These are phyloP conservation scores for Linum tenue DNA, from an alignment of 345 rosid genomes.

Conservation along the genomic window DNA sequence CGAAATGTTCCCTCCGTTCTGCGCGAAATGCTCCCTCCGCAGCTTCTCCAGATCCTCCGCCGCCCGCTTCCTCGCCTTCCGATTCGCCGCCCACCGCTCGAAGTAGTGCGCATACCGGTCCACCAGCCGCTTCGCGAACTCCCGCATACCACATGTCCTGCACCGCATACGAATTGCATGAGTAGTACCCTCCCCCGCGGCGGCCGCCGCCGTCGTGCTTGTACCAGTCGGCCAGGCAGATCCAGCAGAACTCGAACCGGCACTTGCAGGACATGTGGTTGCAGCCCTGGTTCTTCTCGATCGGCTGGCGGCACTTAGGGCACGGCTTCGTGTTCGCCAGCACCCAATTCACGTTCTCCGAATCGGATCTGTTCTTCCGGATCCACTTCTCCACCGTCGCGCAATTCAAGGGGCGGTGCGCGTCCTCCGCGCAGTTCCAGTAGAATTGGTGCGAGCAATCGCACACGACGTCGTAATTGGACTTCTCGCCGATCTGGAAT, in stretches of 20 bases:
- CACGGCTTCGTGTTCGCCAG: constrained; percentile 28
- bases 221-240: constrained; percentile 14
- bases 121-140: constrained; percentile 8
- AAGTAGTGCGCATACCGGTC: constrained; percentile 23
- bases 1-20: too few species aligned
- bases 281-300: constrained; percentile 30
- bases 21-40: not conserved
- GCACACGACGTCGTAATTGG: not conserved
- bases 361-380: constrained; percentile 20
- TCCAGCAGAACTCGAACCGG: constrained; percentile 29
- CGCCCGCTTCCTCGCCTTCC: not conserved
- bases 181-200: too few species aligned
- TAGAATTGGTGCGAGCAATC: not conserved
- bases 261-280: constrained; percentile 21
- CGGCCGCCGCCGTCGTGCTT: not conserved
- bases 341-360: constrained; percentile 24
- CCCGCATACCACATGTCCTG: too few species aligned
- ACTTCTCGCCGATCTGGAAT: not conserved
- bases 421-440: not conserved
- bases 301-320: constrained; percentile 30
- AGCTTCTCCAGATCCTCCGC: not conserved
- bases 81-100: constrained; percentile 30
- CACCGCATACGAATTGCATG: not conserved
- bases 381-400: constrained; percentile 27
- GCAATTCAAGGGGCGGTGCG: constrained; percentile 26